A percentile compares a stretch with the other conserved stretches of the same genome.
phyloP scores from a whole-genome alignment of 2,329 filamentous ascomycete genomes.

The Huntiella decipiens region DNA sequence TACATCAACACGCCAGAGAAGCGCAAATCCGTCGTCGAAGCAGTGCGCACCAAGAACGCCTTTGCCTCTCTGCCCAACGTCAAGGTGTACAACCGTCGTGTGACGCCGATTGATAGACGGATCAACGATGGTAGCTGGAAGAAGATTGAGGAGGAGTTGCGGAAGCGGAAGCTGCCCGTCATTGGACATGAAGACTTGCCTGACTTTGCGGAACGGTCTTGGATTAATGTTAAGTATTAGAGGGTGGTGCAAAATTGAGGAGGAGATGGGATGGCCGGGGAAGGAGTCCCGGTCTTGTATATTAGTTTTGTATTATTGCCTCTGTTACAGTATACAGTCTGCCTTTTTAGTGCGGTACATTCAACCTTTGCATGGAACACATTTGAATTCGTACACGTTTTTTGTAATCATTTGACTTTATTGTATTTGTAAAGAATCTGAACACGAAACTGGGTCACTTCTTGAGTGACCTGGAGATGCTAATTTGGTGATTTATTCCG shows the following conservation, averaged over 20 bases:
- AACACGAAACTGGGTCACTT: too few species aligned
- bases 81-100: slow-evolving; percentile 39
- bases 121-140: slow-evolving; percentile 58
- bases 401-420: too few species aligned
- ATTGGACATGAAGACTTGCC: slow-evolving; percentile 24
- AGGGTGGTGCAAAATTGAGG: neutral
- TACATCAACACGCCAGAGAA: slow-evolving; percentile 34
- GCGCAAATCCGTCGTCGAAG: slow-evolving; percentile 42
- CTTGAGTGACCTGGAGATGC: too few species aligned
- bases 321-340: neutral
- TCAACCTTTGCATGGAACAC: too few species aligned
- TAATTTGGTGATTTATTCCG: neutral
- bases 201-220: slow-evolving; percentile 25
- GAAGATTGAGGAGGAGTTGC: slow-evolving; percentile 53
- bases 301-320: slow-evolving; percentile 6
- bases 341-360: too few species aligned
- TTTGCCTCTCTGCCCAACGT: slow-evolving; percentile 48
- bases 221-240: slow-evolving; percentile 23
- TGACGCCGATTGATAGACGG: slow-evolving; percentile 56
- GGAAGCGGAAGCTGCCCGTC: slow-evolving; percentile 39
- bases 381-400: too few species aligned
- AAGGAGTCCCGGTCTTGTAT: slow-evolving; percentile 1
- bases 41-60: slow-evolving; percentile 28
- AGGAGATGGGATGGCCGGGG: neutral
- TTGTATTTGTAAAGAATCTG: too few species aligned